Base-by-base conservation (phyloP, 108 stramenopile genomes). In the Nitzschia inconspicua region DNA sequence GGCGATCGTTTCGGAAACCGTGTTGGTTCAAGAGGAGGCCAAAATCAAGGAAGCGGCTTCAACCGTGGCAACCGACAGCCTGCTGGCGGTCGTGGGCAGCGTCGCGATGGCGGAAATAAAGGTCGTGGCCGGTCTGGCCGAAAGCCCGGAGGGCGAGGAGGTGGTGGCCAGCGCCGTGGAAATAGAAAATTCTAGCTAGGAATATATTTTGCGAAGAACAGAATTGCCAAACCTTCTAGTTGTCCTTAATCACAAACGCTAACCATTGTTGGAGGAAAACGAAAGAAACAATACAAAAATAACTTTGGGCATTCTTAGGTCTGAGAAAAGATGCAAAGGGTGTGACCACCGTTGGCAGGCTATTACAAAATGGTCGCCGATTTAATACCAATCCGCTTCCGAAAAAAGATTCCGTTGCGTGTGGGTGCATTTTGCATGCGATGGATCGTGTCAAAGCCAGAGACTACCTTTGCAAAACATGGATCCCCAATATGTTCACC, bases 381-480 rank as follows among this genome's bases (percentile, higher is more conserved):
- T 41, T 75, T 68, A 10, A 75, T 44, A 27, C 73, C 73, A 28
- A 75, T 66, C 13, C 66, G 66, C n/a, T 68, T 36, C 16, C 35
- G 51, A 40, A 47, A 60, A 61, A 55, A 68, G 13, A 63, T 58
- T 43, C 73, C 73, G 31, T 53, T 59, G 13, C 65, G 47, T 9
- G 56, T 68, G 3, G 60, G 73, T 20, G 48, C 59, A 9, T 23
- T 26, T 29, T 68, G 42, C 48, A 84, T 47, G 30, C 65, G 40
- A 28, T 68, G 44, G 23, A 85, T 65, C 2, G 79, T 66, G 14
- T 75, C 68, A 22, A 66, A 57, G 8, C 79, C 76, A 10, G 68
- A 68, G 22, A 77, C 60, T 43, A 84, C 76, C 43, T 52, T 76
- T 3, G 79, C 93, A 70, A 95, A 95, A 32, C 70, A 71, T 3